These are phyloP conservation scores for Suillus decipiens DNA, from an alignment of 768 basidiomycete species.

Conservation along the genomic window DNA sequence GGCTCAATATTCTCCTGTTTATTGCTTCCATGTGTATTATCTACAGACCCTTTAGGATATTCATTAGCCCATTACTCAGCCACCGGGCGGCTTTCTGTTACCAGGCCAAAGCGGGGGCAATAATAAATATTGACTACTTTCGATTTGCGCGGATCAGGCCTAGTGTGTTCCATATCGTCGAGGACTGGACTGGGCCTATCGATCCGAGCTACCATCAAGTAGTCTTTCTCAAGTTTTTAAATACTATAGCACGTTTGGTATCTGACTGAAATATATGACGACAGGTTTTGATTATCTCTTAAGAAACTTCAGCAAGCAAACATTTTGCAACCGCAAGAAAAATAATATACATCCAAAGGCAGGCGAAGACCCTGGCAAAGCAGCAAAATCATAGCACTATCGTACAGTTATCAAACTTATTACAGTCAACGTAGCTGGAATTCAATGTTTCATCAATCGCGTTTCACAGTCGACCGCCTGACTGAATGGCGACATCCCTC, in stretches of 20 bases:
- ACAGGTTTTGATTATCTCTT: slow-evolving; percentile 1
- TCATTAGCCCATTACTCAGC: slow-evolving; percentile 15
- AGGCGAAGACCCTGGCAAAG: neutral
- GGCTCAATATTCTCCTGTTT: slow-evolving; percentile 25
- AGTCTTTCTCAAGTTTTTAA: neutral
- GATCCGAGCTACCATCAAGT: neutral
- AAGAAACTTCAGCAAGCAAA: neutral
- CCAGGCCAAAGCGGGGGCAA: slow-evolving; percentile 13
- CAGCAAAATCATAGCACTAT: slow-evolving; percentile 11
- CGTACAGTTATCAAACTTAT: slow-evolving; percentile 24
- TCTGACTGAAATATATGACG: neutral
- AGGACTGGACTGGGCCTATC: neutral
- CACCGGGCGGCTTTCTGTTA: slow-evolving; percentile 15
- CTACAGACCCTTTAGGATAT: slow-evolving; percentile 31
- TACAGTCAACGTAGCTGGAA: neutral
- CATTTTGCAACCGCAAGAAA: neutral
- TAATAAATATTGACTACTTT: slow-evolving; percentile 15
- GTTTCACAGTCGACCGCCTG: slow-evolving; percentile 3
- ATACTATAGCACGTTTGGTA: neutral
- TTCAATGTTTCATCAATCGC: neutral
- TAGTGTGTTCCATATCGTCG: neutral
- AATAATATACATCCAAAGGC: slow-evolving; percentile 4
- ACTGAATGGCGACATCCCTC: slow-evolving; percentile 9
- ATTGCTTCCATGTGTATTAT: slow-evolving; percentile 33
- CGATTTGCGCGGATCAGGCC: neutral